These are phyloP conservation scores for Conringia planisiliqua DNA, from an alignment of 345 rosid species.

Conservation along the genomic window DNA sequence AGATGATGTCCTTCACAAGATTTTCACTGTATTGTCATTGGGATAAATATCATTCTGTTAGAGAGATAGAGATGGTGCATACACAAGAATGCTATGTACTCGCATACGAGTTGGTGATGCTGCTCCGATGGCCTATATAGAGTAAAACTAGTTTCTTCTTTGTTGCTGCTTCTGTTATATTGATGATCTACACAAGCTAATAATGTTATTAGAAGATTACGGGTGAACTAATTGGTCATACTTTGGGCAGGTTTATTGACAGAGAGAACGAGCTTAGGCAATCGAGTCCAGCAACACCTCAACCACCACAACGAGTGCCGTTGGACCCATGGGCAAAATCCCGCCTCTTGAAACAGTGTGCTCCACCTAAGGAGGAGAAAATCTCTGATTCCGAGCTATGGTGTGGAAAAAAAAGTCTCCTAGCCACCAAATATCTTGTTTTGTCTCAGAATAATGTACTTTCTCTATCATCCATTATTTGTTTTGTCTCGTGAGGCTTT, in stretches of 20 bases:
- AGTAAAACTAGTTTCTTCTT: constrained; percentile 36
- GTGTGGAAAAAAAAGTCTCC: not conserved
- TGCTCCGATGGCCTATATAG: constrained; percentile 92
- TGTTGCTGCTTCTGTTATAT: not conserved
- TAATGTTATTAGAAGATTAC: not conserved
- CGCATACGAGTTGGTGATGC: constrained; percentile 96
- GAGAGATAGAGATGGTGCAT: no score
- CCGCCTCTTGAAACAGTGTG: constrained; percentile 51
- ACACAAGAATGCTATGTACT: constrained; percentile 80
- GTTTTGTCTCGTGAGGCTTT: not conserved
- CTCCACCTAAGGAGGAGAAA: constrained; percentile 72
- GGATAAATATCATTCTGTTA: constrained; percentile 16
- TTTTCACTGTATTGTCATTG: not conserved
- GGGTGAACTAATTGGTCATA: not conserved
- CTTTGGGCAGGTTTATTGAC: constrained; percentile 69
- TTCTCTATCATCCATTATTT: not conserved
- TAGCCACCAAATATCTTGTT: not conserved
- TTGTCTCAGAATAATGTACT: not conserved
- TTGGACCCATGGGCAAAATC: constrained; percentile 87
- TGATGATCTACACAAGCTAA: not conserved
- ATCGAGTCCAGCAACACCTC: constrained; percentile 71
- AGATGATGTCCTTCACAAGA: constrained; percentile 80
- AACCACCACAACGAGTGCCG: constrained; percentile 56
- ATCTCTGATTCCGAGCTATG: constrained; percentile 44
- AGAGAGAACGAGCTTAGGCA: constrained; percentile 88